phyloP scores from a whole-genome alignment of 1,139 yeast species.

The Yamadazyma triangularis region DNA sequence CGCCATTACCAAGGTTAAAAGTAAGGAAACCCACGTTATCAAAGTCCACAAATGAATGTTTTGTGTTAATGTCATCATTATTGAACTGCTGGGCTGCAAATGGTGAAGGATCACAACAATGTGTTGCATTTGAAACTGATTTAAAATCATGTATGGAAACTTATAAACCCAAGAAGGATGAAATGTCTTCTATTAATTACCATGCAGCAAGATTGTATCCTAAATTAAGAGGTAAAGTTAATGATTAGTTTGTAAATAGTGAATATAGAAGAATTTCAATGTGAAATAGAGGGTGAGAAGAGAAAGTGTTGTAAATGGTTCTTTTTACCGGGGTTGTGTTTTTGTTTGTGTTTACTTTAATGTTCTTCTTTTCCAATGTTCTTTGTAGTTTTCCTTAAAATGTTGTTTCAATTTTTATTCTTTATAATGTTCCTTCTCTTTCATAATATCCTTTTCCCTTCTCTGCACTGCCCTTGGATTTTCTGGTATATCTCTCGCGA shows the following conservation, averaged over 20 bases:
- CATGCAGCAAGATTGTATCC: conserved; percentile 81
- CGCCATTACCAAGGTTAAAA: conserved; percentile 72
- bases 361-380: no score
- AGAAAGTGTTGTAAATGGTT: no score
- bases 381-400: no score
- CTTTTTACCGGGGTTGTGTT: no score
- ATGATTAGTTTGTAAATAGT: conserved; percentile 40
- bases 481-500: no score
- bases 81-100: conserved; percentile 96
- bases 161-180: conserved; percentile 44
- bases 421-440: no score
- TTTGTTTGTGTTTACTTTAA: no score
- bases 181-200: conserved; percentile 58
- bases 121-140: conserved; percentile 57
- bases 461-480: no score
- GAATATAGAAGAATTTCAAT: neutral
- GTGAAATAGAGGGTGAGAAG: no score
- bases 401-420: no score
- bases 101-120: conserved; percentile 72
- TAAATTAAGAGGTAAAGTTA: conserved; percentile 70
- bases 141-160: conserved; percentile 47
- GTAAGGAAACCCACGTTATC: conserved; percentile 61
- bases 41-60: conserved; percentile 65
- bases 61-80: conserved; percentile 77
- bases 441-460: no score